Evolutionary conservation across 495 filamentous ascomycete species (phyloP).

Genomic region (Tuber magnatum): DNA sequence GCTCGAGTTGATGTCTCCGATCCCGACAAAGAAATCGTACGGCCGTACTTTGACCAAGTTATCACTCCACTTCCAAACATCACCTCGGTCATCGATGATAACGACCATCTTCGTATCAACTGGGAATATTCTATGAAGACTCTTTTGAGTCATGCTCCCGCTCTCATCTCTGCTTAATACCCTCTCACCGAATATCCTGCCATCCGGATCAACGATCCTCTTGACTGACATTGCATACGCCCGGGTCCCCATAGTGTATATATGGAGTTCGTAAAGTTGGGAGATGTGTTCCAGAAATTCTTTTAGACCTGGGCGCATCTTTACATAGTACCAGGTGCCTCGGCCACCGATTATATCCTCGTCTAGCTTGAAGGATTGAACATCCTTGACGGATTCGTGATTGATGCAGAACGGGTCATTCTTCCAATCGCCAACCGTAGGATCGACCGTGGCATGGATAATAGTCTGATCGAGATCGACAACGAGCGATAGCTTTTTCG

Average conservation of each 20-base stretch:
- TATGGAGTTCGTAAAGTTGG: slow-evolving; percentile 83
- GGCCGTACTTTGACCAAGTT: slow-evolving; percentile 92
- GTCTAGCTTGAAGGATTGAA: slow-evolving; percentile 80
- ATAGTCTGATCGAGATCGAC: slow-evolving; percentile 98
- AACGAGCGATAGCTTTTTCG: slow-evolving; percentile 79
- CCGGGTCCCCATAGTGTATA: slow-evolving; percentile 98
- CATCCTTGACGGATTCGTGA: slow-evolving; percentile 79
- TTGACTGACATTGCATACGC: slow-evolving; percentile 90
- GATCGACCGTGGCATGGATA: slow-evolving; percentile 95
- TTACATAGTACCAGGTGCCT: slow-evolving; percentile 88
- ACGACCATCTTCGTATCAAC: slow-evolving; percentile 98
- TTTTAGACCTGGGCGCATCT: slow-evolving; percentile 85
- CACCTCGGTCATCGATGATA: slow-evolving; percentile 94
- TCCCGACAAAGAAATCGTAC: slow-evolving; percentile 96
- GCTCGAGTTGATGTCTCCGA: slow-evolving; percentile 97
- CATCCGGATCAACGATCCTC: slow-evolving; percentile 82
- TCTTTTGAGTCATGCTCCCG: slow-evolving; percentile 83
- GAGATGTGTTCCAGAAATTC: slow-evolving; percentile 74
- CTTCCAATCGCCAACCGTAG: slow-evolving; percentile 93
- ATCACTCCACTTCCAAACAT: slow-evolving; percentile 93
- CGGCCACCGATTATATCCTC: slow-evolving; percentile 45
- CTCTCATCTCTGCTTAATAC: slow-evolving; percentile 96
- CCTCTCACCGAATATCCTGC: slow-evolving; percentile 83
- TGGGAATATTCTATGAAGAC: slow-evolving; percentile 82
- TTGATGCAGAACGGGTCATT: slow-evolving; percentile 81